phyloP scores from a whole-genome alignment of 1,284 basidiomycete species.

The Ceratobasidium sp. region DNA sequence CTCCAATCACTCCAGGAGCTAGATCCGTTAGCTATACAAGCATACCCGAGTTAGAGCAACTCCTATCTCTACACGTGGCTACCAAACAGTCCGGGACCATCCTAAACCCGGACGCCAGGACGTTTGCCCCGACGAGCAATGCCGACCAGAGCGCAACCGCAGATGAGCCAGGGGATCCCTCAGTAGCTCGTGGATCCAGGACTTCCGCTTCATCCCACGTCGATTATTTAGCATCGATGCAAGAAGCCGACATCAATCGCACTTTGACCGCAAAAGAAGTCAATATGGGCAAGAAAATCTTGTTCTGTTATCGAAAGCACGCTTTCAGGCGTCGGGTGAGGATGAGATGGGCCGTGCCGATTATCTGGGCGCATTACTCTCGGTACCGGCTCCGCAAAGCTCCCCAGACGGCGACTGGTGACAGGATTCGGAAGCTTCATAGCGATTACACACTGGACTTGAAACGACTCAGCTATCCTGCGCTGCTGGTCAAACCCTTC shows the following conservation, averaged over 20 bases:
- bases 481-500: background rate
- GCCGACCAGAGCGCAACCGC: background rate
- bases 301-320: slow-evolving; percentile 15
- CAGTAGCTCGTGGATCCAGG: slow-evolving; percentile 2
- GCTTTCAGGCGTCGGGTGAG: slow-evolving; percentile 3
- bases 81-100: background rate
- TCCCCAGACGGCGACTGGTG: background rate
- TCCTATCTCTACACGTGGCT: background rate
- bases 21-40: background rate
- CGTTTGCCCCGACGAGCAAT: background rate
- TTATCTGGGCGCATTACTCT: slow-evolving; percentile 1
- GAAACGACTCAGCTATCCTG: background rate
- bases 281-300: background rate
- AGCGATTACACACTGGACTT: slow-evolving; percentile 7
- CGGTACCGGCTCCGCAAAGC: background rate
- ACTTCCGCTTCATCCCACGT: slow-evolving; percentile 4
- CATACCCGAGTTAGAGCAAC: background rate
- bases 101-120: slow-evolving; percentile 4
- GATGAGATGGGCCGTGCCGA: background rate
- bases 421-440: slow-evolving; percentile 4
- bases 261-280: background rate
- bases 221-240: background rate
- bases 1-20: background rate
- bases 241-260: background rate
- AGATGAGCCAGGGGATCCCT: background rate